Conservation (phyloP, 2,329 filamentous ascomycete species). For the Pestalotiopsis sp. region DNA sequence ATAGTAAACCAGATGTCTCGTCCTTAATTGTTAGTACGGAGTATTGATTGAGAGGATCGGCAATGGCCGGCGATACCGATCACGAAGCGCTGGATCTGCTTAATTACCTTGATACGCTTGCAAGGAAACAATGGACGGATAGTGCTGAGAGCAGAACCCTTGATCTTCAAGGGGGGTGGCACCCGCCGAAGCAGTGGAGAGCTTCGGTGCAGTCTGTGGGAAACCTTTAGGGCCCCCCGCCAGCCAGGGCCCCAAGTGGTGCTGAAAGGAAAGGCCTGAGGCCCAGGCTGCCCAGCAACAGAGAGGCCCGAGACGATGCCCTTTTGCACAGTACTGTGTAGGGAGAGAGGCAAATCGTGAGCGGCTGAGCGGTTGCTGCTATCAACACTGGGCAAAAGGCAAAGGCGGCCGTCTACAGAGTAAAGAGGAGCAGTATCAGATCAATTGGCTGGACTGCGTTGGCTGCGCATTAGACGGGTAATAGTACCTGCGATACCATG, state of each 20-base stretch:
- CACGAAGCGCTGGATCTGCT: not conserved
- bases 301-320: not conserved
- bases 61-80: not conserved
- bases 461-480: not conserved
- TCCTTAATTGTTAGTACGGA: not conserved
- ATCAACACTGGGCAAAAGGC: not conserved
- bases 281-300: not conserved
- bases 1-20: not conserved
- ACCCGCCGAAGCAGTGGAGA: constrained; percentile 4
- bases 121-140: not conserved
- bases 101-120: not conserved
- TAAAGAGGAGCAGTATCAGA: not conserved
- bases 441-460: not conserved
- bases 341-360: not conserved
- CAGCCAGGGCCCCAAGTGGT: not conserved
- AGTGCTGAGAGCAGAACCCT: not conserved
- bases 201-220: not conserved
- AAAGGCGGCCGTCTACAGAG: not conserved
- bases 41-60: not conserved
- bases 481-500: not conserved
- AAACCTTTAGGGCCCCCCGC: not conserved
- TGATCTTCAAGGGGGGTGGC: constrained; percentile 1
- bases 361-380: not conserved
- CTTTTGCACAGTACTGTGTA: not conserved
- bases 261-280: not conserved